Conservation (phyloP, 257 asterid genomes). For the Hygrophila difformis region DNA sequence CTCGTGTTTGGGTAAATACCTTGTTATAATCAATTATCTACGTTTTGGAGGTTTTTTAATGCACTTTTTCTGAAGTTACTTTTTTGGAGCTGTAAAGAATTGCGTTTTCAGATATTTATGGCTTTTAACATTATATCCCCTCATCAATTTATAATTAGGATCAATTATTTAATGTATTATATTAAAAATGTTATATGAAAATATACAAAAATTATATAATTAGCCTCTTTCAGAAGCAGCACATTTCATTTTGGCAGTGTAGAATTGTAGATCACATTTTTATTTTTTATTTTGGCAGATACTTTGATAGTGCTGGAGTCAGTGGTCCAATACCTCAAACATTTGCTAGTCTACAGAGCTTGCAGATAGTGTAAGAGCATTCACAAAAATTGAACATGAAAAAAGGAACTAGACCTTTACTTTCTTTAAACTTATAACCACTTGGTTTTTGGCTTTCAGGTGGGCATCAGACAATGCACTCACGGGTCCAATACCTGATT, state of each 20-base stretch:
- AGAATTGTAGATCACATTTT: neutral
- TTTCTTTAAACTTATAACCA: neutral
- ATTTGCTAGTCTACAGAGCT: constrained; percentile 30
- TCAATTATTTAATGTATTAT: no score
- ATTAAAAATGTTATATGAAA: no score
- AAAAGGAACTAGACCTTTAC: no score
- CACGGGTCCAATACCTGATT: constrained; percentile 65
- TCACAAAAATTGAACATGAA: neutral
- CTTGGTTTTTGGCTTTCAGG: constrained; percentile 29
- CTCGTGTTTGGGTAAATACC: neutral
- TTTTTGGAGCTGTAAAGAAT: no score
- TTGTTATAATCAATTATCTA: no score
- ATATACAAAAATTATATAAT: no score
- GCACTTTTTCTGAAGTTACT: no score
- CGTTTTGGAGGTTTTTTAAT: no score
- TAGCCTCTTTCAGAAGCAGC: neutral
- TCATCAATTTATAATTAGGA: no score
- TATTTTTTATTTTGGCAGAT: constrained; percentile 22
- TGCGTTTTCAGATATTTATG: no score
- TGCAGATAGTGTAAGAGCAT: constrained; percentile 32
- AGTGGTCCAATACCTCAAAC: constrained; percentile 45
- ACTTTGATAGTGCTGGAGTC: constrained; percentile 41
- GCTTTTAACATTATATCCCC: no score
- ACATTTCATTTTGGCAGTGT: neutral
- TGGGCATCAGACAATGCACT: constrained; percentile 57